These are phyloP conservation scores for Isatis tinctoria DNA, from an alignment of 345 rosid species.

Conservation along the genomic window DNA sequence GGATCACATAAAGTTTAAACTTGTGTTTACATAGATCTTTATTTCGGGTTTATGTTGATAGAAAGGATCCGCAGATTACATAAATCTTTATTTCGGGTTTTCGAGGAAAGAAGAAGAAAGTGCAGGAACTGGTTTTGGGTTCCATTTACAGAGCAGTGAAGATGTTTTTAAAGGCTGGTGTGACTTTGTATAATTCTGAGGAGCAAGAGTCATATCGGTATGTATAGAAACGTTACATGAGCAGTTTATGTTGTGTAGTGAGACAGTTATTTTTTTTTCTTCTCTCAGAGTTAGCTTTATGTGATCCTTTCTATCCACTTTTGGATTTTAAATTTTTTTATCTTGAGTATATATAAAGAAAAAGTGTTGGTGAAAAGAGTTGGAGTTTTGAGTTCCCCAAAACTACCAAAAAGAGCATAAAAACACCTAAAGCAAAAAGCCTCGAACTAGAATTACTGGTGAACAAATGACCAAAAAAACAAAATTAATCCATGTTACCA, in stretches of 20 bases:
- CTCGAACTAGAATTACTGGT: neutral
- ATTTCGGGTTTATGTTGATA: neutral
- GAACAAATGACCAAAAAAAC: neutral
- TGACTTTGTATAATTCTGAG: neutral
- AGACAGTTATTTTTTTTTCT: neutral
- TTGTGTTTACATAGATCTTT: neutral
- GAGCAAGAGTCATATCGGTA: neutral
- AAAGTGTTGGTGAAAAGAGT: constrained; percentile 22
- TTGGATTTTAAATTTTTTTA: neutral
- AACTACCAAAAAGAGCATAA: neutral
- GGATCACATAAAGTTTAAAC: no score
- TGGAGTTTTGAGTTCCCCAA: constrained; percentile 3
- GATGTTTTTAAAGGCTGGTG: neutral
- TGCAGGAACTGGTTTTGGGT: neutral
- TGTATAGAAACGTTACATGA: neutral
- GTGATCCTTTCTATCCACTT: neutral
- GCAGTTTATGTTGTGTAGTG: neutral
- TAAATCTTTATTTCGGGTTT: neutral
- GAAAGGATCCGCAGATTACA: no score
- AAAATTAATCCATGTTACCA: neutral
- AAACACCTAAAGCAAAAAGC: constrained; percentile 5
- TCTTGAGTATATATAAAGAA: neutral
- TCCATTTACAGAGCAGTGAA: neutral
- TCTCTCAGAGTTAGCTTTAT: constrained; percentile 4
- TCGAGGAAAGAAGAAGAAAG: neutral